Percentiles rank a stretch among this genome's conserved stretches.
These are phyloP conservation scores for Acacia melanoxylon DNA, from an alignment of 306 rosid genomes.

Conservation along the genomic window DNA sequence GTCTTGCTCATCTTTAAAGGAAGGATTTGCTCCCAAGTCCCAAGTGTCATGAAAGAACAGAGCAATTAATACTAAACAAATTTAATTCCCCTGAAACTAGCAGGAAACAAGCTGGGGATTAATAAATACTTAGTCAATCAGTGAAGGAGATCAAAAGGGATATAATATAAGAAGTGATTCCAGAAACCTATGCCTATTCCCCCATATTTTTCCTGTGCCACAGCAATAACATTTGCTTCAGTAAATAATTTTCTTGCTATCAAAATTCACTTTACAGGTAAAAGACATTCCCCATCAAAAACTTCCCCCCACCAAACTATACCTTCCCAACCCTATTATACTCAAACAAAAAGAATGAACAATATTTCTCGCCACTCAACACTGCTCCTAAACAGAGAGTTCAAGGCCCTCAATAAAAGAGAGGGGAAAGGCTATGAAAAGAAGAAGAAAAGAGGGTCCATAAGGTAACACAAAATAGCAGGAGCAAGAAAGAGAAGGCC, in stretches of 20 bases:
- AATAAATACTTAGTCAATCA: neutral
- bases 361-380: constrained; percentile 71
- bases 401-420: constrained; percentile 46
- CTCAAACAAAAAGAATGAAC: constrained; percentile 59
- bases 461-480: constrained; percentile 54
- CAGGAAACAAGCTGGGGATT: neutral
- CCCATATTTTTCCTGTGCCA: constrained; percentile 34
- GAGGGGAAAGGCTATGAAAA: constrained; percentile 41
- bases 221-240: constrained; percentile 56
- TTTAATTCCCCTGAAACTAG: neutral
- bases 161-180: neutral
- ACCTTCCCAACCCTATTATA: constrained; percentile 70
- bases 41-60: neutral
- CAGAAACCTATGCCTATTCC: constrained; percentile 4
- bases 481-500: constrained; percentile 50
- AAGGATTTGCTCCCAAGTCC: neutral
- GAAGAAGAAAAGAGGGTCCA: constrained; percentile 24
- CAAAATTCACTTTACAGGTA: constrained; percentile 98
- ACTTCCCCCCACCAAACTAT: constrained; percentile 76
- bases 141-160: neutral
- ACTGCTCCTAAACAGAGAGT: constrained; percentile 46
- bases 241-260: constrained; percentile 74
- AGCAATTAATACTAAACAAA: neutral
- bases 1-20: neutral
- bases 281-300: constrained; percentile 43